A percentile compares a stretch with the other conserved stretches of the same genome.
phyloP scores from a whole-genome alignment of 805 yeast species.

The Lipomyces chichibuensis region DNA sequence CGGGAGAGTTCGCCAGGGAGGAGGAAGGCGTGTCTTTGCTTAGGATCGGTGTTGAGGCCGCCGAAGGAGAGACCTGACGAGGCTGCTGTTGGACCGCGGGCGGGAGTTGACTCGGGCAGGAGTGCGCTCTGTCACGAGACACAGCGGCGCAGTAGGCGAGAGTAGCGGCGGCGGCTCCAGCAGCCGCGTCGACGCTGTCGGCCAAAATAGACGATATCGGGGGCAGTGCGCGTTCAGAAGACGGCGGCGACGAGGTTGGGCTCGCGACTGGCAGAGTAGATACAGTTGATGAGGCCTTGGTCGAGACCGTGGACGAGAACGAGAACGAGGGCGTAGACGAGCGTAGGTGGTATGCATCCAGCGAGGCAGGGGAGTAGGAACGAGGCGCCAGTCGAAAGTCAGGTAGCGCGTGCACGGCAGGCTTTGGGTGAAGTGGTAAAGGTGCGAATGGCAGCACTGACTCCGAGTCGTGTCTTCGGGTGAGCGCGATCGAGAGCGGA shows the following conservation, averaged over 20 bases:
- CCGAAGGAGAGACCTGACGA: background rate
- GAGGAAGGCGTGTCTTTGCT: background rate
- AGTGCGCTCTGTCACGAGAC: background rate
- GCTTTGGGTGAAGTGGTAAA: background rate
- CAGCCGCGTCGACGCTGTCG: background rate
- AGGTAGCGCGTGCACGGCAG: background rate
- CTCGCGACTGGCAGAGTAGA: background rate
- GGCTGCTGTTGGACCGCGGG: background rate
- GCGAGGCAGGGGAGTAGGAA: slow-evolving; percentile 25
- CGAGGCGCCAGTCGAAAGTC: slow-evolving; percentile 10
- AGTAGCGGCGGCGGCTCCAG: background rate
- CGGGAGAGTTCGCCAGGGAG: background rate
- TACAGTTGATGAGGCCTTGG: slow-evolving; percentile 1
- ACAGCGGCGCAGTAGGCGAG: background rate
- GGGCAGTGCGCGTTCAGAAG: slow-evolving; percentile 6
- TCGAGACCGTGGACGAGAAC: slow-evolving; percentile 6
- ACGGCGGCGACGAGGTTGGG: background rate
- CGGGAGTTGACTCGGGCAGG: background rate
- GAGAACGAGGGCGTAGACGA: slow-evolving; percentile 15
- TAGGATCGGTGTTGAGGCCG: background rate
- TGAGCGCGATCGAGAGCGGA: slow-evolving; percentile 2
- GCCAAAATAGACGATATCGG: slow-evolving; percentile 10
- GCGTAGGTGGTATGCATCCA: slow-evolving; percentile 26
- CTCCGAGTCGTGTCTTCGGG: background rate
- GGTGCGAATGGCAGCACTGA: slow-evolving; percentile 1